phyloP scores from a whole-genome alignment of 2,329 filamentous ascomycete genomes.

The Aspergillus floridensis region DNA sequence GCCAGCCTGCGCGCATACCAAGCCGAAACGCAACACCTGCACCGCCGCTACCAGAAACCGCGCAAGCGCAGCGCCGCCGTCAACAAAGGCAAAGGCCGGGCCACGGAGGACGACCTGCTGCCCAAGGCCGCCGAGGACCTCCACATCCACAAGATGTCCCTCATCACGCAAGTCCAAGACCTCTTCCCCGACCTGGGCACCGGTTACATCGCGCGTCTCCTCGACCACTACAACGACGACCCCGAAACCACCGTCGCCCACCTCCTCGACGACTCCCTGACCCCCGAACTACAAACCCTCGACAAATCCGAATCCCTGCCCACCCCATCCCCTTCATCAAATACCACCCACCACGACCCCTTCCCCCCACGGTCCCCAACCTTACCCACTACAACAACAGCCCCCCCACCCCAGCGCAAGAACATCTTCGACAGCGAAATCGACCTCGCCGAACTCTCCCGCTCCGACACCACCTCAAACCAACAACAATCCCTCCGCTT shows the following conservation, averaged over 20 bases:
- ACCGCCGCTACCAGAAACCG: slow-evolving; percentile 43
- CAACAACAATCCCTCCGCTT: slow-evolving; percentile 58
- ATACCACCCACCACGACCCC: slow-evolving; percentile 47
- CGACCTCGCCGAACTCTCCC: slow-evolving; percentile 68
- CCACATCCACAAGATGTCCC: slow-evolving; percentile 77
- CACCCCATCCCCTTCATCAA: slow-evolving; percentile 42
- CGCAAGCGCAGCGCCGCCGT: slow-evolving; percentile 23
- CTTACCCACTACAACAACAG: slow-evolving; percentile 23
- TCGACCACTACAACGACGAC: slow-evolving; percentile 76
- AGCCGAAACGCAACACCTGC: slow-evolving; percentile 36
- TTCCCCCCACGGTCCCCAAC: slow-evolving; percentile 53
- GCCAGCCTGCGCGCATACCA: slow-evolving; percentile 41
- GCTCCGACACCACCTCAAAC: slow-evolving; percentile 43
- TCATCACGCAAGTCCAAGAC: slow-evolving; percentile 88
- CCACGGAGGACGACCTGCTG: slow-evolving; percentile 14
- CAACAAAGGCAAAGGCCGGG: slow-evolving; percentile 44
- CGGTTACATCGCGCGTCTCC: slow-evolving; percentile 72
- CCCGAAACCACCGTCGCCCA: slow-evolving; percentile 78
- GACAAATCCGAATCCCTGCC: slow-evolving; percentile 61
- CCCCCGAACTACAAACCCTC: slow-evolving; percentile 61
- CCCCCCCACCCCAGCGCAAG: slow-evolving; percentile 47
- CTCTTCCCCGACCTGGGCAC: slow-evolving; percentile 85
- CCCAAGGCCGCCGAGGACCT: slow-evolving; percentile 47
- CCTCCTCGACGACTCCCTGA: slow-evolving; percentile 73
- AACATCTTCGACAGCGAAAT: slow-evolving; percentile 76